Evolutionary conservation across 2,329 filamentous ascomycete genomes (phyloP), one percentile per base, ranked within the genome.

Genomic region (Trichoderma sp.): DNA sequence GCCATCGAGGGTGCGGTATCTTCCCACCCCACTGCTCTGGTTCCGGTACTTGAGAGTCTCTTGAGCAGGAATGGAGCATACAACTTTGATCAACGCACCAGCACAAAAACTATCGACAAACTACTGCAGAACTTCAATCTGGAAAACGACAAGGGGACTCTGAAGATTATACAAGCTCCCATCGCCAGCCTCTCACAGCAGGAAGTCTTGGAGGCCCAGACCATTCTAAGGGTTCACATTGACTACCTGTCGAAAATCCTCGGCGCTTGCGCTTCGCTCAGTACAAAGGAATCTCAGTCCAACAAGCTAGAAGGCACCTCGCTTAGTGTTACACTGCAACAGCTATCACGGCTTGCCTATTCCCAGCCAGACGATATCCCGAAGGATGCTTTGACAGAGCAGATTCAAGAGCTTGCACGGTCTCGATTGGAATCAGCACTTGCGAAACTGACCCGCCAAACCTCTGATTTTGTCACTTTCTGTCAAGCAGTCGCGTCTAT

Each of bases 51-150:
- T 13, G 83, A 84, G 48, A 86, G 87, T 27, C 80, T 97, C n/a
- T 84, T 95, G 52, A 86, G 87, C 42, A 86, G 88, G 60, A 82
- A 89, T 69, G 92, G 92, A 2, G 85, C 86, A 2, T 88, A 92
- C 72, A 92, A 91, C 75, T 95, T 98, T 74, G 95, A 98, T 75
- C 89, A 92, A 70, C 84, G 91, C 67, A 97, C 94, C 1, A 95
- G 91, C 76, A 91, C 90, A 2, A 97, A 94, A 79, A 94, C 92
- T 0, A 81, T 97, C 1, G 92, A 96, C 72, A 90, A 86, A 70
- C 82, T 95, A 2, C 79, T 96, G 5, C 84, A 88, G 63, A 84
- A 85, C 52, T 85, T 87, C 9, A 85, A 86, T 27, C 79, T 82
- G 4, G 77, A 84, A 22, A 86, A 89, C 37, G 82, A 89, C 25